These are phyloP conservation scores for Calonectria montana DNA, from an alignment of 2,329 filamentous ascomycete genomes.

Conservation along the genomic window DNA sequence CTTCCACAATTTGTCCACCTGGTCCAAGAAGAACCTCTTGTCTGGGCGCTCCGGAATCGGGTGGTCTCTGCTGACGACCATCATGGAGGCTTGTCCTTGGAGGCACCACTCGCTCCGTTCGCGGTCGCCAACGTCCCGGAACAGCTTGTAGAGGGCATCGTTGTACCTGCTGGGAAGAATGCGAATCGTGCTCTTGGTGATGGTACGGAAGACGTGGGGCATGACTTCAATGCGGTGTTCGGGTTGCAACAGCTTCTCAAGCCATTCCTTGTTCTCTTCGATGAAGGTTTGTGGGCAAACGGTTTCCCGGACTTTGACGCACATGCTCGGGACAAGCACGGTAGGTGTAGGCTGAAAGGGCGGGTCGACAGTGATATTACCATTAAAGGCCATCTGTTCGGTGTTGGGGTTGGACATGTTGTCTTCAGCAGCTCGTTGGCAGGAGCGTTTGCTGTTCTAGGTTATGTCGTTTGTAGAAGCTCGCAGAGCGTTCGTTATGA, in stretches of 20 bases:
- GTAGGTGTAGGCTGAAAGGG: too few species aligned
- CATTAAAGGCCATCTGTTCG: not conserved
- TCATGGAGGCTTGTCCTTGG: not conserved
- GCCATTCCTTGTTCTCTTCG: slow-evolving; percentile 8
- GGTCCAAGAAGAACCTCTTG: not conserved
- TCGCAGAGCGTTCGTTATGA: not conserved
- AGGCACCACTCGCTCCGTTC: slow-evolving; percentile 5
- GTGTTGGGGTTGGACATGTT: not conserved
- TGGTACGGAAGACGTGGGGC: not conserved
- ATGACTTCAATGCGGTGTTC: not conserved
- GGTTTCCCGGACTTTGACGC: slow-evolving; percentile 1
- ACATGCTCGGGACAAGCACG: not conserved
- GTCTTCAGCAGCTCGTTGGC: not conserved
- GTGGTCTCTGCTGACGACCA: not conserved
- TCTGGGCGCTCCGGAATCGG: not conserved
- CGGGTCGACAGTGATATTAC: too few species aligned
- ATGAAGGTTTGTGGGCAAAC: not conserved
- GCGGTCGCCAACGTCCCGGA: slow-evolving; percentile 1
- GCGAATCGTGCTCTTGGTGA: slow-evolving; percentile 14
- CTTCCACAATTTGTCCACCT: not conserved
- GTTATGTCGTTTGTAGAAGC: not conserved
- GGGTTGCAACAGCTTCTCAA: not conserved
- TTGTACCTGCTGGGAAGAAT: slow-evolving; percentile 1
- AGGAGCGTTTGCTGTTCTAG: not conserved
- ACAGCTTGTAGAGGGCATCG: slow-evolving; percentile 2